phyloP scores from a whole-genome alignment of 2,329 filamentous ascomycete species.

The Fusarium dimerum region DNA sequence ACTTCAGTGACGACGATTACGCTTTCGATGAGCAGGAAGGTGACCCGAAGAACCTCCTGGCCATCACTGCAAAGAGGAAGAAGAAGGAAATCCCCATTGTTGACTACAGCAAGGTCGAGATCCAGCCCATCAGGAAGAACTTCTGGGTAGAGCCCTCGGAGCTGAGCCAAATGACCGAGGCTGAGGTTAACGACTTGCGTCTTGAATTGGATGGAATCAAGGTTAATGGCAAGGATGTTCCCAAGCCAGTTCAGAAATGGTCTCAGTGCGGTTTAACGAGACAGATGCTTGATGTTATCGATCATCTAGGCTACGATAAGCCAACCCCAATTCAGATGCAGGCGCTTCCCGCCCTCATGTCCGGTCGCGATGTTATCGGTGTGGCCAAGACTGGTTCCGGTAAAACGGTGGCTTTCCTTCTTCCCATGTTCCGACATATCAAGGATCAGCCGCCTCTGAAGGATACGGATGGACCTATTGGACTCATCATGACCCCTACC shows the following conservation, averaged over 20 bases:
- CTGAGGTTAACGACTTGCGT: conserved; percentile 78
- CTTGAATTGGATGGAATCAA: conserved; percentile 95
- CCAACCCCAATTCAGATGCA: conserved; percentile 95
- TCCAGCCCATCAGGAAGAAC: conserved; percentile 85
- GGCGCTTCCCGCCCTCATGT: conserved; percentile 93
- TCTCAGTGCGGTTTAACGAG: conserved; percentile 90
- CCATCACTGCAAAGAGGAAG: conserved; percentile 68
- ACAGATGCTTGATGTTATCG: conserved; percentile 83
- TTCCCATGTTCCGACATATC: conserved; percentile 98
- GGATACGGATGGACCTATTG: conserved; percentile 83
- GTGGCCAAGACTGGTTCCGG: conserved; percentile 97
- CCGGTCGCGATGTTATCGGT: conserved; percentile 90
- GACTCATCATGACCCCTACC: conserved; percentile 89
- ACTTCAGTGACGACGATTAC: conserved; percentile 85
- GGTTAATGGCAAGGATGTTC: conserved; percentile 82
- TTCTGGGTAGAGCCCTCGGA: conserved; percentile 94
- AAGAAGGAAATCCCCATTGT: conserved; percentile 93
- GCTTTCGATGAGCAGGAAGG: conserved; percentile 51
- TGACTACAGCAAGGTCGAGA: conserved; percentile 83
- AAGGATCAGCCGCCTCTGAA: conserved; percentile 85
- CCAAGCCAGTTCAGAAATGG: conserved; percentile 95
- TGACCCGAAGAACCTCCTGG: conserved; percentile 50
- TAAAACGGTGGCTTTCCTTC: conserved; percentile 92
- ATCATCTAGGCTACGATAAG: conserved; percentile 77
- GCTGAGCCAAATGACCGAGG: conserved; percentile 78